Percentiles rank a stretch among this genome's conserved stretches.
These are phyloP conservation scores for Sicyos edulis DNA, from an alignment of 306 rosid genomes.

Conservation along the genomic window DNA sequence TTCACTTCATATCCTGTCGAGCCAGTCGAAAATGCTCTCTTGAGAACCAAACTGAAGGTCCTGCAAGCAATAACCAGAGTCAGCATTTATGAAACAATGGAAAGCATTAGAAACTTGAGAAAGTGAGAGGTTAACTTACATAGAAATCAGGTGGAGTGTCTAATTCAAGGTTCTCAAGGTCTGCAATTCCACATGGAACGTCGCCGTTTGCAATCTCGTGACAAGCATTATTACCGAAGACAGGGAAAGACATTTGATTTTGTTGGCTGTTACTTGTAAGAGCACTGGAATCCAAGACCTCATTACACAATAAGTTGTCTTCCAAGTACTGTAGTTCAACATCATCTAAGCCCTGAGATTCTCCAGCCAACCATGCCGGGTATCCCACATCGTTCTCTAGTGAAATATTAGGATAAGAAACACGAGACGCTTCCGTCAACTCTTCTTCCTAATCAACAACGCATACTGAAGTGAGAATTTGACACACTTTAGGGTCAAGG, in stretches of 20 bases:
- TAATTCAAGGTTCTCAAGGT: conserved; percentile 56
- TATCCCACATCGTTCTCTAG: conserved; percentile 27
- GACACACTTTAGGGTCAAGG: conserved; percentile 10
- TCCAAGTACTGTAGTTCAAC: conserved; percentile 36
- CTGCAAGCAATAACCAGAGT: conserved; percentile 32
- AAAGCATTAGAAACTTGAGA: conserved; percentile 7
- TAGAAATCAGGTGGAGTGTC: conserved; percentile 76
- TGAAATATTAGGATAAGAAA: conserved; percentile 23
- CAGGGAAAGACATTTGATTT: conserved; percentile 24
- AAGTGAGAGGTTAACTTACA: conserved; percentile 42
- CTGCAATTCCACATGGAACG: conserved; percentile 36
- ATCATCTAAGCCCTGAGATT: conserved; percentile 53
- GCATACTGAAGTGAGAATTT: conserved; percentile 17
- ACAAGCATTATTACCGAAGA: conserved; percentile 14
- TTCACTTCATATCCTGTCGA: conserved; percentile 40
- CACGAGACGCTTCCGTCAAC: conserved; percentile 23
- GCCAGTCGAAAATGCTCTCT: conserved; percentile 54
- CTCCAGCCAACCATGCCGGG: conserved; percentile 61
- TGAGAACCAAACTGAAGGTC: conserved; percentile 64
- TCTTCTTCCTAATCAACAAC: conserved; percentile 41
- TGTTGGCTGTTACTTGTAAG: conserved; percentile 22
- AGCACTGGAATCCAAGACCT: conserved; percentile 39
- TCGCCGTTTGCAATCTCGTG: conserved; percentile 25
- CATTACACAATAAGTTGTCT: conserved; percentile 62
- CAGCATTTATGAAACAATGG: conserved; percentile 16